Percentiles rank a stretch among this genome's conserved stretches.
phyloP scores from a whole-genome alignment of 1,284 basidiomycete genomes.

The Malassezia sympodialis region DNA sequence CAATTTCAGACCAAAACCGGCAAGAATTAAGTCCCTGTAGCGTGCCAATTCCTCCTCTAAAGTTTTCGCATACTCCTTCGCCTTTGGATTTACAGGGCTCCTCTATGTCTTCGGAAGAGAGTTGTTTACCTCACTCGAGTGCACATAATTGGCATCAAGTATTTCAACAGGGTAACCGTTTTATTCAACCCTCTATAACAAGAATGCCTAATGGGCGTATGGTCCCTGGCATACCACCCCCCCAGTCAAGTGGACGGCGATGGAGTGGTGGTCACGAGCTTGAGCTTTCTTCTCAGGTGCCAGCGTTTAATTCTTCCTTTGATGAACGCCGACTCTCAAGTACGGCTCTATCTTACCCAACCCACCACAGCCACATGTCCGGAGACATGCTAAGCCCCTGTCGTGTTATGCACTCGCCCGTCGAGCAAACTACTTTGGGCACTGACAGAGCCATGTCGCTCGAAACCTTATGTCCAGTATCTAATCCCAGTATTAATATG shows the following conservation, averaged over 20 bases:
- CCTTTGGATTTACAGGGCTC: neutral
- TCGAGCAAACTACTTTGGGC: neutral
- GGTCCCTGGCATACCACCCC: neutral
- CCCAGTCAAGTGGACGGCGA: neutral
- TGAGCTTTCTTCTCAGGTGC: neutral
- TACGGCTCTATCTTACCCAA: neutral
- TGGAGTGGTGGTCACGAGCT: constrained; percentile 1
- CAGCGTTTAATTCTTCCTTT: neutral
- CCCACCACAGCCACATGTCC: neutral
- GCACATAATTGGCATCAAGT: neutral
- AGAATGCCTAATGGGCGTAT: neutral
- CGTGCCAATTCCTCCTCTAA: neutral
- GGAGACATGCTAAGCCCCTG: neutral
- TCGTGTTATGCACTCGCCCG: neutral
- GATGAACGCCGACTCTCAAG: neutral
- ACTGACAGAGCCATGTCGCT: neutral
- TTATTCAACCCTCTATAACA: neutral
- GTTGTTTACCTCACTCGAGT: neutral
- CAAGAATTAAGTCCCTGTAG: neutral
- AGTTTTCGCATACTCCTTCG: neutral
- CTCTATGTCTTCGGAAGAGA: neutral
- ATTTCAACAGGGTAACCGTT: neutral
- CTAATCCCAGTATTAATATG: neutral
- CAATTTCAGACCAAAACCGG: neutral
- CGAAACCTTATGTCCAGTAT: neutral